These are phyloP conservation scores for Metschnikowia santaceciliae DNA, from an alignment of 805 yeast genomes.

Conservation along the genomic window DNA sequence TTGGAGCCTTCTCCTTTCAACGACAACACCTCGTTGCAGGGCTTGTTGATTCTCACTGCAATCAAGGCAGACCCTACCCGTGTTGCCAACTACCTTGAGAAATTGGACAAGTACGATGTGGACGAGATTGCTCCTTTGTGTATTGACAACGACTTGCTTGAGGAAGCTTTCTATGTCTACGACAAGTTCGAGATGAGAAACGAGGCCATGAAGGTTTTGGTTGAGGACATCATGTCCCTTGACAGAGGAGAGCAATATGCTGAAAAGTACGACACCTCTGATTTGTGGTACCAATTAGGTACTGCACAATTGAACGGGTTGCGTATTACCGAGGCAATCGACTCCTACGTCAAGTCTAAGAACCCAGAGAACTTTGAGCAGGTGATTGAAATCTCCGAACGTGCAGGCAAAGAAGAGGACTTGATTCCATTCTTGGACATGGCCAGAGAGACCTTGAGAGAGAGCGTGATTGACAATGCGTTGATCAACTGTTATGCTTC, in stretches of 20 bases:
- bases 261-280: constrained; percentile 80
- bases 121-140: constrained; percentile 91
- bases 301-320: constrained; percentile 92
- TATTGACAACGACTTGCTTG: constrained; percentile 80
- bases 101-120: constrained; percentile 86
- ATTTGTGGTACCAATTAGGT: constrained; percentile 93
- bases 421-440: constrained; percentile 77
- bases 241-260: constrained; percentile 95
- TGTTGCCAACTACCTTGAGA: constrained; percentile 79
- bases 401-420: constrained; percentile 95
- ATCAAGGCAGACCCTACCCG: constrained; percentile 89
- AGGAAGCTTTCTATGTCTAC: constrained; percentile 93
- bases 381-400: constrained; percentile 90
- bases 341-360: constrained; percentile 85
- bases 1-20: constrained; percentile 96
- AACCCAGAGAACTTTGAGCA: constrained; percentile 87
- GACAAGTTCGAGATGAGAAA: constrained; percentile 73
- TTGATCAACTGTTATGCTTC: constrained; percentile 83
- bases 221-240: constrained; percentile 88
- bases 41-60: constrained; percentile 87
- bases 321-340: constrained; percentile 86
- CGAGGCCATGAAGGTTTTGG: constrained; percentile 85
- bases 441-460: constrained; percentile 91
- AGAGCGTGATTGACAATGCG: constrained; percentile 90
- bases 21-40: constrained; percentile 93